Evolutionary conservation across 352 stramenopile species (phyloP).

Genomic region (Thalassiosira oceanica): DNA sequence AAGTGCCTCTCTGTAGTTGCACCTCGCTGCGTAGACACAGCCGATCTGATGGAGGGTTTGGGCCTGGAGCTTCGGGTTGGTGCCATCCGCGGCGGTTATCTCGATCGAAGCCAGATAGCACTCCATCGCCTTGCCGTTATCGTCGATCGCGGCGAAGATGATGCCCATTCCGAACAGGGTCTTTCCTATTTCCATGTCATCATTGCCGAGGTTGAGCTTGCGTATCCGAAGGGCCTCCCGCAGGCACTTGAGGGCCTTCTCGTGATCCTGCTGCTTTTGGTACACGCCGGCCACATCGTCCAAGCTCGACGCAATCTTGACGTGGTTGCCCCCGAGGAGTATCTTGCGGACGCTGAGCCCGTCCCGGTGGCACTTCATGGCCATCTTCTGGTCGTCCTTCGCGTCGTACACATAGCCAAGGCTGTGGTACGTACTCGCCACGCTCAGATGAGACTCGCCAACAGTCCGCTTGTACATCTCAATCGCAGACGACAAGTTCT

Average conservation of each 20-base stretch:
- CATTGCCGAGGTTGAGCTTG: slow-evolving; percentile 33
- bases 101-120: slow-evolving; percentile 49
- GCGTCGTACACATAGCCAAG: slow-evolving; percentile 49
- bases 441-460: slow-evolving; percentile 49
- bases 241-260: slow-evolving; percentile 53
- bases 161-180: slow-evolving; percentile 67
- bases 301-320: slow-evolving; percentile 48
- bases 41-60: slow-evolving; percentile 72
- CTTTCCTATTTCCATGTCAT: slow-evolving; percentile 53
- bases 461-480: slow-evolving; percentile 38
- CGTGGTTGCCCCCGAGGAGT: slow-evolving; percentile 48
- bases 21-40: slow-evolving; percentile 39
- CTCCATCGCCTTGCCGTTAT: slow-evolving; percentile 47
- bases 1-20: slow-evolving; percentile 53
- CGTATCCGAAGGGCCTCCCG: slow-evolving; percentile 57
- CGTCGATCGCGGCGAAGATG: slow-evolving; percentile 40
- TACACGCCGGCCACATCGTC: slow-evolving; percentile 60
- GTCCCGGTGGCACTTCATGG: slow-evolving; percentile 59
- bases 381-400: slow-evolving; percentile 36
- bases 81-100: slow-evolving; percentile 34
- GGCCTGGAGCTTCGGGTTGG: slow-evolving; percentile 50
- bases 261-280: slow-evolving; percentile 50
- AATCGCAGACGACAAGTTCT: slow-evolving; percentile 39
- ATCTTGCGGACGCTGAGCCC: slow-evolving; percentile 45
- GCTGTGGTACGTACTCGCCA: slow-evolving; percentile 47